Evolutionary conservation across 1,284 basidiomycete species (phyloP), one percentile per base, ranked within the genome.

Genomic region (Austroboletus niveus): DNA sequence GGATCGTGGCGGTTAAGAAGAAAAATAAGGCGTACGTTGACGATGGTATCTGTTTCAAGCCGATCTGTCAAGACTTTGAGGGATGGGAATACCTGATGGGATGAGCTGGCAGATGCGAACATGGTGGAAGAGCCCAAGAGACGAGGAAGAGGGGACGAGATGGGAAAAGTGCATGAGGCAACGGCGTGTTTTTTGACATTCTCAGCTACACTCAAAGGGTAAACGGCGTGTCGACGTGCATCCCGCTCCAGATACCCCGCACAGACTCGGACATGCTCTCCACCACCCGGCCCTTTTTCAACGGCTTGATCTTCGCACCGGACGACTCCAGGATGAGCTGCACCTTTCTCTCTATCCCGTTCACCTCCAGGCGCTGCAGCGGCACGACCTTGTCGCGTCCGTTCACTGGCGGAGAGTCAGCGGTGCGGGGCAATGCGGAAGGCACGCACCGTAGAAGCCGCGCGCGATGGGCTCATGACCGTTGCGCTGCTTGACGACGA

Each of bases 221-320:
- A 66, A 64, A 62, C 52, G 80, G 81, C 45, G 76, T 73, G 60
- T 82, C 79, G 56, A 85, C 84, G 61, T 92, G 89, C 56, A 92
- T 67, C 41, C 89, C 89, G 66, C 85, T 89, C 90, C 89, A 92
- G 58, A 93, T 89, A 49, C 91, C 91, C 68, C 91, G 83, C 24
- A 87, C 78, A 30, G 89, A 79, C 71, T 90, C 87, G 47, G 85
- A 85, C 40, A 80, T 82, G 64, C 87, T 90, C 74, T 89, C 84
- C 34, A 93, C 85, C 20, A 80, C 77, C 55, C 82, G 77, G 24
- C 86, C 76, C 61, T 79, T 69, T 59, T 82, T 92, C 61, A 93
- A 73, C 17, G 84, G 78, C 61, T 83, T 85, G 55, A 94, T 92
- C 71, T 90, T 90, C 44, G 84, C 81, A 36, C 91, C 91, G 4